Conservation (phyloP, 2,329 filamentous ascomycete species). For the Cadophora luteo-olivacea region DNA sequence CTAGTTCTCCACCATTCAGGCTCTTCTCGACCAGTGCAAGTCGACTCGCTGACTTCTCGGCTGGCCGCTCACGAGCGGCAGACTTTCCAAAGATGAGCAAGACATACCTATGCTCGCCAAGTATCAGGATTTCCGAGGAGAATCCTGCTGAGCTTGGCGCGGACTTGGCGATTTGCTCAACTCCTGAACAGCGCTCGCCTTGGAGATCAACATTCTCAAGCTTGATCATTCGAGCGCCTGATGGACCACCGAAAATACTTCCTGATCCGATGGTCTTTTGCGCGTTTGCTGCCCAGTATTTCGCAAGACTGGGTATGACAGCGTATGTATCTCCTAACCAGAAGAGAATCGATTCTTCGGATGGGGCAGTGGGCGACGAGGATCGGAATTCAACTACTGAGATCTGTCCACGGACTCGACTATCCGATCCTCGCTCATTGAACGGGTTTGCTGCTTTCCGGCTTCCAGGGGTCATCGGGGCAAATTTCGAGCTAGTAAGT, state of each 20-base stretch:
- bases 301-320: conserved; percentile 43
- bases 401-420: conserved; percentile 39
- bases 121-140: conserved; percentile 41
- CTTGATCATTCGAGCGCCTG: conserved; percentile 38
- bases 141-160: conserved; percentile 22
- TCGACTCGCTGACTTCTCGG: conserved; percentile 26
- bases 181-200: conserved; percentile 43
- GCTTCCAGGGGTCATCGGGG: conserved; percentile 69
- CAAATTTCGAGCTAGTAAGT: conserved; percentile 56
- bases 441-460: conserved; percentile 47
- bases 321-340: conserved; percentile 44
- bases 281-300: conserved; percentile 42
- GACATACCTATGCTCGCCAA: conserved; percentile 43
- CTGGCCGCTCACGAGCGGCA: conserved; percentile 8
- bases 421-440: conserved; percentile 27
- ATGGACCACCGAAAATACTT: conserved; percentile 38
- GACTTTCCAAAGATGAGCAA: conserved; percentile 36
- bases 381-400: conserved; percentile 40
- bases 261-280: conserved; percentile 34
- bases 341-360: conserved; percentile 44
- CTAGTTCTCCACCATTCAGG: conserved; percentile 48
- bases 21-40: conserved; percentile 36
- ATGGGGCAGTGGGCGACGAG: conserved; percentile 35
- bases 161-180: conserved; percentile 40
- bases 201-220: conserved; percentile 43